Base-by-base conservation (phyloP, 768 basidiomycete species). In the Dioszegia crocea region DNA sequence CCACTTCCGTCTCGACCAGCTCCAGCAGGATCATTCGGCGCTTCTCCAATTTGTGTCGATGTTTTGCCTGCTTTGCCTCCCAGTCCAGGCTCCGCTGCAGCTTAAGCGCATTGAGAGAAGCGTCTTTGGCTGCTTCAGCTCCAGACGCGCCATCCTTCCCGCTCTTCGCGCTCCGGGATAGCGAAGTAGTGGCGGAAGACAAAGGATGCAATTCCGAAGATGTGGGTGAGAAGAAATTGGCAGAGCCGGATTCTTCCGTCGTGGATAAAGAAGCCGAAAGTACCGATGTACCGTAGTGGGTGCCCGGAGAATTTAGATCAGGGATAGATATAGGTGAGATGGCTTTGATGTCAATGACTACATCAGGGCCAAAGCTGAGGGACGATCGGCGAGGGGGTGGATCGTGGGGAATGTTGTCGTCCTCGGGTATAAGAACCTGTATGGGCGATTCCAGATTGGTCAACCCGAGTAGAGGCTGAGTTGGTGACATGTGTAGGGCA, bases 1-100 rank as follows among this genome's bases (percentile, higher is more conserved):
- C 84, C 19, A 84, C 80, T 79, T 98, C 94, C 0, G 91, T 93
- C 57, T 83, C 80, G 24, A 97, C 81, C 39, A 98, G 80, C 77
- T 97, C 94, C 64, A 84, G 81, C 49, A 97, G 82, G 5, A 90
- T 88, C 68, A 96, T 86, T 62, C 83, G 86, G 14, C 75, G 56
- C 49, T 72, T 76, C 60, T 77, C 76, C 30, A 70, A 36, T 36
- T 52, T 56, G 4, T 65, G 54, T 2, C 62, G 45, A 38, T 62
- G 58, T 36, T 49, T 50, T n/a, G 50, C 59, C 39, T 70, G 70
- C 41, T 61, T 60, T 4, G 70, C 69, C 53, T 73, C 68, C 64
- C 71, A 67, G 51, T 71, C 68, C 9, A 72, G 53, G 16, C 61
- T 60, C 38, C 69, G 43, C 44, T 71, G 74, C 24, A 75, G 53